These are phyloP conservation scores for Naganishia cerealis DNA, from an alignment of 1,284 basidiomycete genomes.

Conservation along the genomic window DNA sequence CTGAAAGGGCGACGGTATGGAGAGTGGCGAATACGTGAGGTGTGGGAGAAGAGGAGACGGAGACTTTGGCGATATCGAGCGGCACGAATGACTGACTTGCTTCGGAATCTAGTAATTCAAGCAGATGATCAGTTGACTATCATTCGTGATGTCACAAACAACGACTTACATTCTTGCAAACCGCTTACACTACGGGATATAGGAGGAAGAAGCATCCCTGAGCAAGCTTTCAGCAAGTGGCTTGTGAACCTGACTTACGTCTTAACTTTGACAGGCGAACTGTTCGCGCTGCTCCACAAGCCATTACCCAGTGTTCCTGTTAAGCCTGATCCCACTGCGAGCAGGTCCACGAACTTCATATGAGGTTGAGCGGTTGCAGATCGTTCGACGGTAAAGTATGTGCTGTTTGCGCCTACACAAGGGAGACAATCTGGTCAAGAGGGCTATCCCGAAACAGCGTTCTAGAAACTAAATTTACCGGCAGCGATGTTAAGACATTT, in stretches of 20 bases:
- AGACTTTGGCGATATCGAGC: slow-evolving; percentile 67
- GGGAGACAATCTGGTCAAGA: slow-evolving; percentile 17
- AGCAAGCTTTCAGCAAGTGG: background rate
- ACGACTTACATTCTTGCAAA: slow-evolving; percentile 70
- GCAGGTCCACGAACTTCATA: slow-evolving; percentile 63
- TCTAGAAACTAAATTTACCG: slow-evolving; percentile 51
- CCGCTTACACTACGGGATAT: slow-evolving; percentile 63
- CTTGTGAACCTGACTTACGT: slow-evolving; percentile 49
- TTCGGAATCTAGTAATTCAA: slow-evolving; percentile 65
- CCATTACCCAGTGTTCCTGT: slow-evolving; percentile 81
- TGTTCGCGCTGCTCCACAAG: slow-evolving; percentile 72
- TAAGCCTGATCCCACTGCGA: slow-evolving; percentile 77
- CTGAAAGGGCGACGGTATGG: slow-evolving; percentile 62
- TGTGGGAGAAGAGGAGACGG: slow-evolving; percentile 66
- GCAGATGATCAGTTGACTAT: slow-evolving; percentile 22
- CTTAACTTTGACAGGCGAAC: slow-evolving; percentile 71
- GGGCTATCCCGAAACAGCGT: slow-evolving; percentile 13
- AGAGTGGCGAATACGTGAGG: slow-evolving; percentile 77
- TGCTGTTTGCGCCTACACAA: slow-evolving; percentile 67
- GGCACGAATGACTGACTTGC: slow-evolving; percentile 63
- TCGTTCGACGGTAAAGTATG: slow-evolving; percentile 74
- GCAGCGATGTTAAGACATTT: slow-evolving; percentile 68
- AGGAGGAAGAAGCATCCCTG: too few species aligned
- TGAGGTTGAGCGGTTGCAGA: slow-evolving; percentile 38
- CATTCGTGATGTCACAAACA: background rate